Evolutionary conservation across 1,284 basidiomycete genomes (phyloP), one percentile per base, ranked within the genome.

Genomic region (Sporisorium exsertum): DNA sequence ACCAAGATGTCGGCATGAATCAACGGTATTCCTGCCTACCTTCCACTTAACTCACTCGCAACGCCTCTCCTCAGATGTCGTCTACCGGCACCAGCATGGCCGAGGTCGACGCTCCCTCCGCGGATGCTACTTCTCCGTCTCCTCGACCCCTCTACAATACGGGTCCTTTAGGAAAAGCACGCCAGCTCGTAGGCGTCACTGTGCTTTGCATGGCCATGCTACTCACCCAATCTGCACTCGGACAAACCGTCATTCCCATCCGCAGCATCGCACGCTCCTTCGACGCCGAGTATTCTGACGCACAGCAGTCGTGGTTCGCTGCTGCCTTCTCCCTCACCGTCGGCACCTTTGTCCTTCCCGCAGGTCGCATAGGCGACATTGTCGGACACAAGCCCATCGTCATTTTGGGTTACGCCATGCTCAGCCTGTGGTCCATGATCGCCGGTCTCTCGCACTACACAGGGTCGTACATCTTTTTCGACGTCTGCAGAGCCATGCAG

Each of bases 261-360:
- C 53, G 55, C 35, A 49, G 35, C 47, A 70, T 77, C 50, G 72
- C 64, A 3, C 53, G 55, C 26, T 63, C 61, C 15, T 80, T 78
- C 27, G 35, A 49, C 42, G 66, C 78, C 16, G 58, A 67, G 40
- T 13, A 49, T 5, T 51, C 42, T 10, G 60, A 72, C 1, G 65
- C 52, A 0, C 73, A 72, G 24, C 70, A 69, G 18, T 72, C 67
- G 16, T 79, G 80, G 80, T 78, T 76, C 51, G 61, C 72, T n/a
- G 79, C 81, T 5, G 57, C 71, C 15, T 82, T 76, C 51, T 72
- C 70, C 9, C 63, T 82, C 32, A 80, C 78, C 5, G 72, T 75
- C 45, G 81, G 81, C 46, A 80, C 80, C 18, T 74, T 81, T 51
- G 78, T 82, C 10, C 66, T 82, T 0, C 73, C 78, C n/a, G 63